phyloP scores from a whole-genome alignment of 164 flowering plant species.

The Magnolia kwangsiensis region DNA sequence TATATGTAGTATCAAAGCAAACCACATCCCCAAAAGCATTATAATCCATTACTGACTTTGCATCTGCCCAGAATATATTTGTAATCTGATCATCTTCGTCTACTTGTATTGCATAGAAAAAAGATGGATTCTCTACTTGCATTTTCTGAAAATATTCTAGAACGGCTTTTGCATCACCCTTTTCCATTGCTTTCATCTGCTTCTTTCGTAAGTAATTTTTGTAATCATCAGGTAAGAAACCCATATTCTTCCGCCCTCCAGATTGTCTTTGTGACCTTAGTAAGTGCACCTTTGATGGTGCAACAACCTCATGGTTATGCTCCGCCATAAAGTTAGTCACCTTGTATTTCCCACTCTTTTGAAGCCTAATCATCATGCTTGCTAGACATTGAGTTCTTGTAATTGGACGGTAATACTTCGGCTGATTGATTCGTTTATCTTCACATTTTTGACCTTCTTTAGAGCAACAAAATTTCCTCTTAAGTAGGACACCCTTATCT shows the following conservation, averaged over 20 bases:
- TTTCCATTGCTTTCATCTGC: neutral
- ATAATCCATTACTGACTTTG: conserved; percentile 15
- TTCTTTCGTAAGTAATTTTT: neutral
- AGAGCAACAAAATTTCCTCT: neutral
- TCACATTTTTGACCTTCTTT: neutral
- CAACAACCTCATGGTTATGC: neutral
- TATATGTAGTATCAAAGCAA: neutral
- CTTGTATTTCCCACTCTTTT: neutral
- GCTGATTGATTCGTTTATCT: neutral
- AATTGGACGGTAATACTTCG: neutral
- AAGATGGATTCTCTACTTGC: conserved; percentile 14
- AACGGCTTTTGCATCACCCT: neutral
- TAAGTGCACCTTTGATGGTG: neutral
- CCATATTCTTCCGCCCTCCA: neutral
- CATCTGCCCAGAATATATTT: conserved; percentile 21
- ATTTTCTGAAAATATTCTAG: conserved; percentile 13
- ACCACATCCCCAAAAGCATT: conserved; percentile 21
- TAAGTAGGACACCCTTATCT: neutral
- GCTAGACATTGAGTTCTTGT: neutral
- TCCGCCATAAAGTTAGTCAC: neutral
- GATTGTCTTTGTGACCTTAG: neutral
- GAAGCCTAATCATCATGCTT: neutral
- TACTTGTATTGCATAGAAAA: conserved; percentile 17
- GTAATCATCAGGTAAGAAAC: neutral
- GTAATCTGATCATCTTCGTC: conserved; percentile 14